Evolutionary conservation across 805 yeast species (phyloP).

Genomic region (Saturnispora bothae): DNA sequence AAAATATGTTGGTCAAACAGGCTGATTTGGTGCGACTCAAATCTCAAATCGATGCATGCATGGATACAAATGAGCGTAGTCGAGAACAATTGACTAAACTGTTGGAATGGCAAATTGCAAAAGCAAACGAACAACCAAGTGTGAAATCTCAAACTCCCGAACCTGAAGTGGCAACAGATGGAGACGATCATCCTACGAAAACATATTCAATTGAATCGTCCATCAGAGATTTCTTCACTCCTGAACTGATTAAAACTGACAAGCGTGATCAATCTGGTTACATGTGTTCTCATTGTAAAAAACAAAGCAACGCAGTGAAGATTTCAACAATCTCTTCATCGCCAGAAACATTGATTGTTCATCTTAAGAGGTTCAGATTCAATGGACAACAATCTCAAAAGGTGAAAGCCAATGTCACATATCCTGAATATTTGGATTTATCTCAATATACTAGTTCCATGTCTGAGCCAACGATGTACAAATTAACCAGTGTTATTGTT

Average conservation of each 20-base stretch:
- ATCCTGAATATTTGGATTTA: slow-evolving; percentile 68
- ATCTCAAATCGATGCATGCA: slow-evolving; percentile 21
- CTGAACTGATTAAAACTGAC: slow-evolving; percentile 66
- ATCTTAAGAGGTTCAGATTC: slow-evolving; percentile 84
- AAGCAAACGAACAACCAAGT: slow-evolving; percentile 18
- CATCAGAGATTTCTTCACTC: slow-evolving; percentile 69
- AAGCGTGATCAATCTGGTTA: slow-evolving; percentile 65
- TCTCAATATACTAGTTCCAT: slow-evolving; percentile 44
- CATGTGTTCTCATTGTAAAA: slow-evolving; percentile 77
- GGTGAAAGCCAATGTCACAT: slow-evolving; percentile 76
- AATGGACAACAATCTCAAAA: slow-evolving; percentile 68
- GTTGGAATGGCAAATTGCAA: slow-evolving; percentile 21
- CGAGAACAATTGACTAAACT: slow-evolving; percentile 21
- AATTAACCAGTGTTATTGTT: slow-evolving; percentile 72
- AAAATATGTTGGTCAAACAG: slow-evolving; percentile 21
- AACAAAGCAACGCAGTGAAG: slow-evolving; percentile 68
- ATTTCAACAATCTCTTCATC: slow-evolving; percentile 64
- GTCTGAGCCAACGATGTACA: slow-evolving; percentile 47
- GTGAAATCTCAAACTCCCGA: slow-evolving; percentile 20
- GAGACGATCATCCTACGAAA: slow-evolving; percentile 5
- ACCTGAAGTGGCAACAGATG: slow-evolving; percentile 5
- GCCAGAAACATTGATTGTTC: slow-evolving; percentile 82
- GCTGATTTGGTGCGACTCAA: slow-evolving; percentile 20
- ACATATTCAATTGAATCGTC: slow-evolving; percentile 62
- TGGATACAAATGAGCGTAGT: slow-evolving; percentile 17